Percentiles rank a stretch among this genome's conserved stretches.
phyloP scores from a whole-genome alignment of 345 rosid genomes.

The Corymbia maculata region DNA sequence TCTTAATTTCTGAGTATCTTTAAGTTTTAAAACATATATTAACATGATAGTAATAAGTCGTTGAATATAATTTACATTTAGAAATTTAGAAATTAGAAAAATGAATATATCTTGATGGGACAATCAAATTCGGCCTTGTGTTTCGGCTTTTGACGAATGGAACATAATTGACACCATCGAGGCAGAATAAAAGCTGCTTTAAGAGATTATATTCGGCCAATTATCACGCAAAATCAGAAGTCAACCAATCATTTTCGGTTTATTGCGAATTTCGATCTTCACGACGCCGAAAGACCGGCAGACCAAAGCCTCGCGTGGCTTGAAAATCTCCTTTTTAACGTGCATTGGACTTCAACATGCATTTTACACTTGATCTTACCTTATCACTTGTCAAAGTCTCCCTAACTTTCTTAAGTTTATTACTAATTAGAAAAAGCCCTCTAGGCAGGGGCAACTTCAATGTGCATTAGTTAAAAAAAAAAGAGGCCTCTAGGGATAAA shows the following conservation, averaged over 20 bases:
- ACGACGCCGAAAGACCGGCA: not conserved
- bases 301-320: not conserved
- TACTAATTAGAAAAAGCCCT: no score
- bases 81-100: not conserved
- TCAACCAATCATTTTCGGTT: not conserved
- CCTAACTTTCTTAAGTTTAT: not conserved
- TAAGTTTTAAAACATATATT: not conserved
- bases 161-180: not conserved
- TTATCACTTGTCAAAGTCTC: not conserved
- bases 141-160: not conserved
- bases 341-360: not conserved
- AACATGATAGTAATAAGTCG: rapidly evolving
- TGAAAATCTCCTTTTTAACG: not conserved
- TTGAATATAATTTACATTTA: not conserved
- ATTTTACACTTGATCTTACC: not conserved
- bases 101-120: not conserved
- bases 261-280: not conserved
- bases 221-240: not conserved
- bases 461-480: not conserved
- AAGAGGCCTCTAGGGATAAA: not conserved
- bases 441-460: not conserved
- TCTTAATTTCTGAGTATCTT: not conserved
- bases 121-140: not conserved
- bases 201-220: not conserved
- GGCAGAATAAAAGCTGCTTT: not conserved